Evolutionary conservation across 768 basidiomycete genomes (phyloP).

Genomic region (Inosperma sp.): DNA sequence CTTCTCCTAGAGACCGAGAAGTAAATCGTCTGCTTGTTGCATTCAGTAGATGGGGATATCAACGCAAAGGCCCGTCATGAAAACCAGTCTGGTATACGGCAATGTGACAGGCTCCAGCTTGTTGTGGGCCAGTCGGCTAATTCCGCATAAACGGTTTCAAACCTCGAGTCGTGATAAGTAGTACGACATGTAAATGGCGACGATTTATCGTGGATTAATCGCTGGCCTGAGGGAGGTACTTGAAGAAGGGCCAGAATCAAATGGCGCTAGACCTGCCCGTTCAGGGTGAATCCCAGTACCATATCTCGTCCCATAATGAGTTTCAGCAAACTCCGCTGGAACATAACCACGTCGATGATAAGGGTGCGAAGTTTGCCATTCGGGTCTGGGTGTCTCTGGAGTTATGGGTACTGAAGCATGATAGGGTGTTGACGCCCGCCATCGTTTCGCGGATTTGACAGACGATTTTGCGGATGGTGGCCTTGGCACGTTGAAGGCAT

Average conservation of each 20-base stretch:
- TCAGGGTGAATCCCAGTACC: slow-evolving; percentile 16
- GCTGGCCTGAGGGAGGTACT: slow-evolving; percentile 1
- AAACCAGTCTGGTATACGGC: no score
- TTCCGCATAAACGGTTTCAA: no score
- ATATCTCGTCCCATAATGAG: slow-evolving; percentile 18
- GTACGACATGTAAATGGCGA: no score
- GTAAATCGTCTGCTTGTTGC: no score
- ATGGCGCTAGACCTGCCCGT: slow-evolving; percentile 6
- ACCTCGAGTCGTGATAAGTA: no score
- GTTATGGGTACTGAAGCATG: neutral
- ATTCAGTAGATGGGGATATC: no score
- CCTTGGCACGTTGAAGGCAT: neutral
- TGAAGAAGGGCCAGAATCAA: no score
- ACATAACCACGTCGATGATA: slow-evolving; percentile 14
- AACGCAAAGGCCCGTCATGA: no score
- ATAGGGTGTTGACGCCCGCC: neutral
- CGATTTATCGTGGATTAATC: slow-evolving; percentile 17
- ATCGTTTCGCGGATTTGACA: neutral
- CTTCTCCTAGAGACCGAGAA: no score
- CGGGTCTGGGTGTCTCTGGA: neutral
- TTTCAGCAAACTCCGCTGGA: slow-evolving; percentile 13
- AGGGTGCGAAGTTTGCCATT: slow-evolving; percentile 13
- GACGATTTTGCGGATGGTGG: no score
- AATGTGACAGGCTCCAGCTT: no score
- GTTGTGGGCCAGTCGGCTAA: no score